phyloP scores from a whole-genome alignment of 352 stramenopile species.

The Phytopythium mirpurense region DNA sequence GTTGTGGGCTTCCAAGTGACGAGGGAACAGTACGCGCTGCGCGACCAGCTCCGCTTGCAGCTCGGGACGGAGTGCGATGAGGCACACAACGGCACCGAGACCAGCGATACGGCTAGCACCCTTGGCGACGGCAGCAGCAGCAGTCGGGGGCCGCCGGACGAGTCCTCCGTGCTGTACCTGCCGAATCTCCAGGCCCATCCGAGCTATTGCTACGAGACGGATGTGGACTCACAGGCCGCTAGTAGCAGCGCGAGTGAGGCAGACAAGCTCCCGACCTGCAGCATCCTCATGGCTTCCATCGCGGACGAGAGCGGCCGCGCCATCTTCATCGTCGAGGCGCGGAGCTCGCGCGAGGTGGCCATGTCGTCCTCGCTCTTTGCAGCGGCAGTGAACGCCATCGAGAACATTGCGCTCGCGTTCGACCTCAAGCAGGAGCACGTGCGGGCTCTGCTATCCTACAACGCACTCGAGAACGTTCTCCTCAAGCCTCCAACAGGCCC shows the following conservation, averaged over 20 bases:
- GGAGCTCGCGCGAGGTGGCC: slow-evolving; percentile 27
- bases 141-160: slow-evolving; percentile 7
- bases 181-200: slow-evolving; percentile 32
- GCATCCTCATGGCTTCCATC: slow-evolving; percentile 27
- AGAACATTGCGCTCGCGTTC: slow-evolving; percentile 66
- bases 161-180: slow-evolving; percentile 27
- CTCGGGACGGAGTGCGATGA: slow-evolving; percentile 11
- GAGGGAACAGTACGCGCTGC: slow-evolving; percentile 44
- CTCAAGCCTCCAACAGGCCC: slow-evolving; percentile 1
- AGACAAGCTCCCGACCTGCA: slow-evolving; percentile 14
- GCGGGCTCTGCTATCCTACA: slow-evolving; percentile 18
- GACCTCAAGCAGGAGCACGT: slow-evolving; percentile 39
- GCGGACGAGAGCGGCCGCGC: slow-evolving; percentile 41
- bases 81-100: slow-evolving; percentile 14
- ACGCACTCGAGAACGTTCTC: slow-evolving; percentile 35
- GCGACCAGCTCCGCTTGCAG: slow-evolving; percentile 25
- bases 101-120: background rate
- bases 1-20: slow-evolving; percentile 44
- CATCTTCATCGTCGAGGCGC: slow-evolving; percentile 57
- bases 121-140: slow-evolving; percentile 1
- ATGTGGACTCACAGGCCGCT: slow-evolving; percentile 36
- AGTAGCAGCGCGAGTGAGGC: background rate
- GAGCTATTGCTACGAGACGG: slow-evolving; percentile 31
- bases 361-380: slow-evolving; percentile 59
- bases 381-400: slow-evolving; percentile 43